These are phyloP conservation scores for Pseudomonodictys pantanalensis DNA, from an alignment of 495 filamentous ascomycete species.

Conservation along the genomic window DNA sequence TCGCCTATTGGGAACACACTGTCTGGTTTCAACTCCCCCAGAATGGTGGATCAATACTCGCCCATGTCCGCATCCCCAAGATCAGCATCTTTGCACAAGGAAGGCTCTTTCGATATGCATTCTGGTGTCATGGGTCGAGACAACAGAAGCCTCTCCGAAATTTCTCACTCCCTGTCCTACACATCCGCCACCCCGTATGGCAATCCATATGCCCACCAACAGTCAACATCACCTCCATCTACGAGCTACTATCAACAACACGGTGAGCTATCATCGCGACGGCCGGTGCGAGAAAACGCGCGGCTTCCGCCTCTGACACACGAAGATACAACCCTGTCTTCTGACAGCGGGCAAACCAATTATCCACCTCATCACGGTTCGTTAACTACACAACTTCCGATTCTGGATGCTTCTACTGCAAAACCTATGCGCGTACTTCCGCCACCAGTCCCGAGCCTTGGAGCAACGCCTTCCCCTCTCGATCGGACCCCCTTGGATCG, in stretches of 20 bases:
- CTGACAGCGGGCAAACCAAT: slow-evolving; percentile 12
- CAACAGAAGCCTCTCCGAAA: slow-evolving; percentile 1
- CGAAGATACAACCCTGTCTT: slow-evolving; percentile 37
- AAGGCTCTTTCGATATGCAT: slow-evolving; percentile 18
- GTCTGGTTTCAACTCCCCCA: slow-evolving; percentile 23
- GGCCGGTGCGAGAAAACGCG: slow-evolving; percentile 12
- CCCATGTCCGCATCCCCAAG: slow-evolving; percentile 30
- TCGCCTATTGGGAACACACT: slow-evolving; percentile 24
- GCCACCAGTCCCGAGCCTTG: slow-evolving; percentile 27
- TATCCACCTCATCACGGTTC: slow-evolving; percentile 1
- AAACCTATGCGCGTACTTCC: slow-evolving; percentile 31
- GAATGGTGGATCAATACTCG: slow-evolving; percentile 26
- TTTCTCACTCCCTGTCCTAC: not conserved
- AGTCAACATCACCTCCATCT: slow-evolving; percentile 12
- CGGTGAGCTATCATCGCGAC: slow-evolving; percentile 22
- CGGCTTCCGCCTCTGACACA: slow-evolving; percentile 29
- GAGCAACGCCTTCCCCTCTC: slow-evolving; percentile 20
- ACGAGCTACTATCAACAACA: slow-evolving; percentile 12
- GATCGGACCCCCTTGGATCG: slow-evolving; percentile 23
- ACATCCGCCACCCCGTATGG: not conserved
- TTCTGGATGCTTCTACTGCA: slow-evolving; percentile 8
- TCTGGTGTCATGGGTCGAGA: not conserved
- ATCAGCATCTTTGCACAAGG: slow-evolving; percentile 20
- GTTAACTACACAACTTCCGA: slow-evolving; percentile 9
- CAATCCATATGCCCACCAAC: not conserved